Conservation (phyloP, 2,329 filamentous ascomycete species). For the Lasiodiplodia sp. region DNA sequence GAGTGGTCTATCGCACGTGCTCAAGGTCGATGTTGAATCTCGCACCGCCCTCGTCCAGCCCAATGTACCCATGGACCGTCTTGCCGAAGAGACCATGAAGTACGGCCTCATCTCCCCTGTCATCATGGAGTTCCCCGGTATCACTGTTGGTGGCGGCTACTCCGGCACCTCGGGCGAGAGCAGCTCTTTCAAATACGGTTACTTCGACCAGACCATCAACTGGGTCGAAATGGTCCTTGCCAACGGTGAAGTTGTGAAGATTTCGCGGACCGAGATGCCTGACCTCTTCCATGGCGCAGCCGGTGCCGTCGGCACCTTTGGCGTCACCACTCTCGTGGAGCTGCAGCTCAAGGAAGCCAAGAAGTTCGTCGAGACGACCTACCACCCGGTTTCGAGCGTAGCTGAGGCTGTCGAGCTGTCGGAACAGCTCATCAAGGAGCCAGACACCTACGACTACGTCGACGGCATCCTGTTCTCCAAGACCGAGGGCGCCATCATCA, state of each 20-base stretch:
- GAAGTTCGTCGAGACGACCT: slow-evolving; percentile 58
- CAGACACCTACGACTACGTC: slow-evolving; percentile 52
- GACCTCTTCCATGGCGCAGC: slow-evolving; percentile 72
- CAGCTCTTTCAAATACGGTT: slow-evolving; percentile 72
- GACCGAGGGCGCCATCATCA: slow-evolving; percentile 52
- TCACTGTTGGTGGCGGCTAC: slow-evolving; percentile 73
- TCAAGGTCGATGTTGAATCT: slow-evolving; percentile 62
- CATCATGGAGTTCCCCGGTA: slow-evolving; percentile 76
- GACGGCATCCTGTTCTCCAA: slow-evolving; percentile 60
- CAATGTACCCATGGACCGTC: slow-evolving; percentile 72
- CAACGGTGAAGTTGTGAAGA: slow-evolving; percentile 63
- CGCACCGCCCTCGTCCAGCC: slow-evolving; percentile 72
- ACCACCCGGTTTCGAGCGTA: slow-evolving; percentile 53
- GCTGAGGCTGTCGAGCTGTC: slow-evolving; percentile 52
- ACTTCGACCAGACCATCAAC: slow-evolving; percentile 69
- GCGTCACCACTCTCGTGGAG: slow-evolving; percentile 67
- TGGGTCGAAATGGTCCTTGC: slow-evolving; percentile 71
- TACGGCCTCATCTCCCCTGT: slow-evolving; percentile 68
- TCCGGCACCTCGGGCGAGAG: slow-evolving; percentile 73
- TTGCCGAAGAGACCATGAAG: slow-evolving; percentile 65
- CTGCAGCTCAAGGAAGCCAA: slow-evolving; percentile 56
- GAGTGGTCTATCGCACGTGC: slow-evolving; percentile 67
- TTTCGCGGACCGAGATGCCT: slow-evolving; percentile 61
- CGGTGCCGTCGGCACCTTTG: slow-evolving; percentile 71
- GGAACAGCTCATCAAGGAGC: slow-evolving; percentile 44